Evolutionary conservation across 2,329 filamentous ascomycete genomes (phyloP), one percentile per base, ranked within the genome.

Genomic region (Parafenestella ontariensis): DNA sequence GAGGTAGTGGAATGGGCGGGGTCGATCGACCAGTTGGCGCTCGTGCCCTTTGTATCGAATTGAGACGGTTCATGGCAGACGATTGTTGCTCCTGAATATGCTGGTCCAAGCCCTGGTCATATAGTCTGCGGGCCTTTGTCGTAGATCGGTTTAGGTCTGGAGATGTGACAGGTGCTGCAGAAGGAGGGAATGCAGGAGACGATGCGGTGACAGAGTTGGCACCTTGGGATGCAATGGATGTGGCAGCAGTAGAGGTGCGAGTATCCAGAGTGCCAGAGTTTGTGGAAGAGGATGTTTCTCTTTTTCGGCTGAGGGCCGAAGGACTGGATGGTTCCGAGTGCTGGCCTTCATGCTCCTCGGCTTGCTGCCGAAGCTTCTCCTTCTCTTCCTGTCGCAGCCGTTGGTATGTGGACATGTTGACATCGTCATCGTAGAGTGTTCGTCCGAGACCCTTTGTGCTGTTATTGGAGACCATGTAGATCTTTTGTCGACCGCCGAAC

Each of bases 401-500:
- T 68, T 96, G 92, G 68, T 96, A 97, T 8, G 90, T 84, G 2
- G 93, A 96, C 73, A 89, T 79, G 23, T 88, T 85, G 17, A 97
- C 85, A 74, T 99, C 95, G 63, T 95, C 88, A 23, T 96, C 92
- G 69, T 97, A 98, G 2, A 96, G 75, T 0, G 87, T 83, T 60
- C 86, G 88, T n/a, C 77, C 69, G 50, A 76, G 65, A 62, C 76
- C 65, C 64, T 78, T 80, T 29, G 80, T 78, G 2, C 80, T 81
- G 36, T 73, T 71, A 42, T 71, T 76, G 0, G 90, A 83, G 60
- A 96, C 90, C 74, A 92, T 93, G 71, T 96, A 98, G 33, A 98
- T 89, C 78, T 98, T 98, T 74, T 98, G 95, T 40, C 95, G 87
- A 15, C 95, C 95, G 52, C 95, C 95, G 76, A 99, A 99, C 52